Evolutionary conservation across 305 asterid species (phyloP), one percentile per base, ranked within the genome.

Genomic region (Solanum hybrid): DNA sequence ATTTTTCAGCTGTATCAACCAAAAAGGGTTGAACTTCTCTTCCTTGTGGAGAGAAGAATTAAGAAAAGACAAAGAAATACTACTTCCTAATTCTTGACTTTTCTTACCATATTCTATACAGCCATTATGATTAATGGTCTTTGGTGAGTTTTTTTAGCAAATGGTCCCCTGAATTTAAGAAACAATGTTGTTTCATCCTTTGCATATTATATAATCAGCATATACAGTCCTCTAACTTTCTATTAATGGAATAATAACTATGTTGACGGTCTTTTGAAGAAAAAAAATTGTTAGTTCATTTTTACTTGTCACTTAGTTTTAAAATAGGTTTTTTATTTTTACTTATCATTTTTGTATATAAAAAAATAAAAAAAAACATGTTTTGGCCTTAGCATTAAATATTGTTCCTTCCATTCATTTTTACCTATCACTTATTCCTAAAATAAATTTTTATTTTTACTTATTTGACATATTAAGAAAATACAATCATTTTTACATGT

Each of bases 41-140:
- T 5, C 77, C 77, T 71, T 12, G 14, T 22, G 78, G 88, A 64
- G n/a, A 57, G 51, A 85, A 33, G 51, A 57, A 33, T 26, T 40
- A 82, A 40, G 37, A 33, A 81, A 82, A 82, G 87, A 82, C 87
- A 40, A n/a, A 81, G 73, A 61, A 61, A 40, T 82, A 40, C 36
- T 28, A 82, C n/a, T 37, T n/a, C 61, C 64, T 12, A 36, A 37
- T 9, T 39, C 76, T 12, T 12, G 88, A 86, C 88, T 86, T 86
- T 57, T 85, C 88, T n/a, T 26, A 33, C 87, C 87, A 85, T 85
- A 31, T 84, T 84, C 12, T 80, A 51, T 51, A 37, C 64, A 80
- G 2, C 24, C 36, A 81, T 40, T 81, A 26, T 39, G 86, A 29
- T 81, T 81, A 4, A 40, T 81, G 86, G 64, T 81, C 36, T 2